phyloP scores from a whole-genome alignment of 805 yeast species.

The Candida jianshihensis region DNA sequence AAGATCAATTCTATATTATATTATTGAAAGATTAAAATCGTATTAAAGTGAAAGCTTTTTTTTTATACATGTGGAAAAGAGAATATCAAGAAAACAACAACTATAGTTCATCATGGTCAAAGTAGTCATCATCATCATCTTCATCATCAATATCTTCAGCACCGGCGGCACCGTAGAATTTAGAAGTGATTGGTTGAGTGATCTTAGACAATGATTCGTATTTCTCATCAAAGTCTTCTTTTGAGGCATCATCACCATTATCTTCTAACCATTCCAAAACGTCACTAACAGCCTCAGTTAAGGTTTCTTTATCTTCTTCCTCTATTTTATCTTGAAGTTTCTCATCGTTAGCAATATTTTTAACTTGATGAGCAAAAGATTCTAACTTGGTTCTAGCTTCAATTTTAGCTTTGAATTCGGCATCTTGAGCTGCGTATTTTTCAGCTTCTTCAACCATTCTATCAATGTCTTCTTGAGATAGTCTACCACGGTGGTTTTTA shows the following conservation, averaged over 20 bases:
- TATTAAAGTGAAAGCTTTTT: no score
- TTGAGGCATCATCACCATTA: slow-evolving; percentile 76
- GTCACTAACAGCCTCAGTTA: slow-evolving; percentile 82
- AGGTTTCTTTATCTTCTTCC: slow-evolving; percentile 86
- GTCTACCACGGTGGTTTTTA: slow-evolving; percentile 91
- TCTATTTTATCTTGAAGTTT: slow-evolving; percentile 70
- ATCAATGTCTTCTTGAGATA: slow-evolving; percentile 89
- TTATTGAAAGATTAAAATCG: no score
- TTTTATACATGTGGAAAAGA: no score
- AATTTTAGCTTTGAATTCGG: slow-evolving; percentile 72
- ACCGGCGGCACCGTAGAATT: slow-evolving; percentile 61
- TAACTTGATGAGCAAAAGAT: slow-evolving; percentile 79
- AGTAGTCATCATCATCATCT: slow-evolving; percentile 51
- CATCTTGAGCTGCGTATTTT: slow-evolving; percentile 88
- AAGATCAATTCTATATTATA: not conserved
- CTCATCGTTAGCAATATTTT: slow-evolving; percentile 55
- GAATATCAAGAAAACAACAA: not conserved
- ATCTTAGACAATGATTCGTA: slow-evolving; percentile 71
- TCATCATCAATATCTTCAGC: slow-evolving; percentile 40
- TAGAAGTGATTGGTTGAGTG: slow-evolving; percentile 90
- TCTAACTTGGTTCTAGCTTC: slow-evolving; percentile 85
- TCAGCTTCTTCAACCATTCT: slow-evolving; percentile 98
- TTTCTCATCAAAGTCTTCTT: slow-evolving; percentile 92
- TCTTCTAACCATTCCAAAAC: slow-evolving; percentile 85
- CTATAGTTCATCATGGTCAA: slow-evolving; percentile 66